These are phyloP conservation scores for Elsinoe perseae DNA, from an alignment of 2,329 filamentous ascomycete species.

Conservation along the genomic window DNA sequence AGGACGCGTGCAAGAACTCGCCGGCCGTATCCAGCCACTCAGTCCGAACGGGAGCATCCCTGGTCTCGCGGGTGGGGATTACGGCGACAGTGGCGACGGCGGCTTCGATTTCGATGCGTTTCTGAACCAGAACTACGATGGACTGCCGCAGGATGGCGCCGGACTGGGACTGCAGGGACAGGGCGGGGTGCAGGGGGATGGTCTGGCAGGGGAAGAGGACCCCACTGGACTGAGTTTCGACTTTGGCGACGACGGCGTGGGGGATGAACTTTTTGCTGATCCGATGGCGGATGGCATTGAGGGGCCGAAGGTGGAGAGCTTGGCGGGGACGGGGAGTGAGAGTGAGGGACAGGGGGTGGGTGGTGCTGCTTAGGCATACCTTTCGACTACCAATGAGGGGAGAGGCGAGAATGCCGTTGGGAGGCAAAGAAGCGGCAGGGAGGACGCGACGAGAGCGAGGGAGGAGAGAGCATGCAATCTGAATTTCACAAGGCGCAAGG, in stretches of 20 bases:
- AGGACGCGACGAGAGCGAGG: not conserved
- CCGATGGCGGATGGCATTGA: conserved; percentile 15
- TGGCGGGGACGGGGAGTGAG: conserved; percentile 29
- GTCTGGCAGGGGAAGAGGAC: conserved; percentile 15
- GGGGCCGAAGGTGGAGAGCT: conserved; percentile 33
- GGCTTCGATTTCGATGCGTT: conserved; percentile 52
- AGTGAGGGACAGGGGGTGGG: conserved; percentile 1
- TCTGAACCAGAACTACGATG: conserved; percentile 39
- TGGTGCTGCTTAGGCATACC: not conserved
- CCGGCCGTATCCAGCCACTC: conserved; percentile 66
- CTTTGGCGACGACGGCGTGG: conserved; percentile 21
- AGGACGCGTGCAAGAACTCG: conserved; percentile 65
- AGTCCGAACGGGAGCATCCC: conserved; percentile 74
- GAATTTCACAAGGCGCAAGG: not conserved
- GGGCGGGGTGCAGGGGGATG: conserved; percentile 3
- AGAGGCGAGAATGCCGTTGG: not conserved
- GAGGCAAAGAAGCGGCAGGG: not conserved
- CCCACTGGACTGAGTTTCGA: conserved; percentile 23
- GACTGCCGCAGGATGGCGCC: not conserved
- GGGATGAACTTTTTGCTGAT: conserved; percentile 20
- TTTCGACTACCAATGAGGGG: too few species aligned
- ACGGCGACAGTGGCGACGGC: conserved; percentile 27
- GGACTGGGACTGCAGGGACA: not conserved
- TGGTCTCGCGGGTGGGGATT: conserved; percentile 46
- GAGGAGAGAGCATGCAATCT: not conserved